Base-by-base conservation (phyloP, 768 basidiomycete genomes). In the Suillus discolor region DNA sequence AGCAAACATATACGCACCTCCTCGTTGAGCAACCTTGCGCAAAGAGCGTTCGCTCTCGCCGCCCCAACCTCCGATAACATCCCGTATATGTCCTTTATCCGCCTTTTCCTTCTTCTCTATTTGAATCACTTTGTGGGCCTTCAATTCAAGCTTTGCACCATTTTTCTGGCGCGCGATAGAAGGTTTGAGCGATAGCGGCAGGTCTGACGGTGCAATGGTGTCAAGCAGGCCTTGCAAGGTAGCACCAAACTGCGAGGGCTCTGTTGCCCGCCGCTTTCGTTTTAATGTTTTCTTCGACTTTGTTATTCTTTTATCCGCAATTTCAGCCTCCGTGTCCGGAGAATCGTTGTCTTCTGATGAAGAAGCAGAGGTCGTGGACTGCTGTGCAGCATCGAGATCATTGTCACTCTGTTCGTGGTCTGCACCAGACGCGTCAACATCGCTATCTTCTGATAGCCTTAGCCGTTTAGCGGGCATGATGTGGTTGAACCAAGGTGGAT, bases 1-100 rank as follows among this genome's bases (percentile, higher is more conserved):
- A 47, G 31, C 20, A 18, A 31, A n/a, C 20, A 38, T 11, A 7
- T 57, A 71, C 85, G 61, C 74, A 92, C 92, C 92, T 78, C 92
- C 92, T 74, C 92, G 82, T 79, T 90, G 97, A 68, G 89, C 97
- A 76, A 85, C 93, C 82, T 91, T 98, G 75, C 85, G 87, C 72
- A 88, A 80, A 66, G 84, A 89, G 76, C 86, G 85, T 80, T 89
- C 94, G 77, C 85, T 87, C 76, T 92, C 91, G 15, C 85, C 90
- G 38, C 92, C 96, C 96, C 95, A 97, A 49, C 94, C 94, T 65
- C 89, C 93, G 73, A 92, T 93, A 18, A 88, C 86, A 74, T 91
- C 89, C 47, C 79, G 84, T 68, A 91, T 83, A 64, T 87, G 80
- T 15, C 86, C 86, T 67, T 81, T 87, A 68, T 92, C 91, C 68